These are phyloP conservation scores for Aspergillus felis DNA, from an alignment of 2,329 filamentous ascomycete species.

Conservation along the genomic window DNA sequence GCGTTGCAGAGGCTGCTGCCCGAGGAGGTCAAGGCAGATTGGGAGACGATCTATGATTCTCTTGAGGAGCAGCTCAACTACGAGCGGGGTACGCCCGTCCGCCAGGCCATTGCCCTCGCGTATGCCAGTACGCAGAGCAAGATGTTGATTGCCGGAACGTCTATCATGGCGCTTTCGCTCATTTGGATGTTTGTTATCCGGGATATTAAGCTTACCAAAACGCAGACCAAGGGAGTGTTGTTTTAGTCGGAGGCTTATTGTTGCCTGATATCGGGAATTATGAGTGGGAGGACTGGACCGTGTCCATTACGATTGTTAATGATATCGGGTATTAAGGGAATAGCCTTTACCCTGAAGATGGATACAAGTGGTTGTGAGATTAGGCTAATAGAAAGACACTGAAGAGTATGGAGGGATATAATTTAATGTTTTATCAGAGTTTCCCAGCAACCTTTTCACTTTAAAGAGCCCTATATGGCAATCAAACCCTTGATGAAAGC, in stretches of 20 bases:
- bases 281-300: not conserved
- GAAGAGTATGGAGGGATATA: not conserved
- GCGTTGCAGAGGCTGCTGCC: constrained; percentile 40
- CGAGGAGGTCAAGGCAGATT: constrained; percentile 4
- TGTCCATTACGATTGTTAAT: not conserved
- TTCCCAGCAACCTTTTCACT: too few relatives aligned
- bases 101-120: constrained; percentile 40
- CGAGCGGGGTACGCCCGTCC: constrained; percentile 32
- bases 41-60: constrained; percentile 9
- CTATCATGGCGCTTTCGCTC: constrained; percentile 8
- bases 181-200: constrained; percentile 7
- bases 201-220: constrained; percentile 5
- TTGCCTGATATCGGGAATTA: not conserved
- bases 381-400: not conserved
- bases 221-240: not conserved
- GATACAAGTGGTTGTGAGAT: not conserved
- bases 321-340: too few relatives aligned
- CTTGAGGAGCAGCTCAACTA: constrained; percentile 25
- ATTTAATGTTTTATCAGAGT: not conserved
- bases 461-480: too few relatives aligned
- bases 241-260: not conserved
- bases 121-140: constrained; percentile 44
- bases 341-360: not conserved
- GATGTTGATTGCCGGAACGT: constrained; percentile 33
- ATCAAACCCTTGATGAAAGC: too few relatives aligned